Base-by-base conservation (phyloP, 2,329 filamentous ascomycete species). In the Orbilia blumenaviensis region DNA sequence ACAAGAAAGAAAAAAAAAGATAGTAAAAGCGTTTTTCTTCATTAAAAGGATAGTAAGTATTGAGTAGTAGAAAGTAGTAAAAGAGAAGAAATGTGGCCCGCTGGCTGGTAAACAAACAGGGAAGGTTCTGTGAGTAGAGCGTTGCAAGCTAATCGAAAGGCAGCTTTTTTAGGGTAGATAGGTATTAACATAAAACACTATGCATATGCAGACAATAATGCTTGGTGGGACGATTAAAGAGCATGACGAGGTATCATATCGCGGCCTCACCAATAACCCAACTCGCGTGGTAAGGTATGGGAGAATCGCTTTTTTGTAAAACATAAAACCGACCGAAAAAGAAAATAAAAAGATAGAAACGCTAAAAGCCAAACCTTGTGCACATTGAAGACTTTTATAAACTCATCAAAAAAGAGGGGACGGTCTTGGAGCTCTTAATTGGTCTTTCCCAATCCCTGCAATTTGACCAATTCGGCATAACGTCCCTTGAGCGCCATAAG, bases 401-500 rank as follows among this genome's bases (percentile, higher is more conserved):
- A n/a, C n/a, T n/a, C 58, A 58, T 46, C n/a, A 25, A 29, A 66
- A 54, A 48, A 54, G 3, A 23, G 23, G 54, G 25, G 9, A 16
- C 52, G 2, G 10, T 38, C 52, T 54, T 32, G 27, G n/a, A n/a
- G n/a, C 4, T n/a, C 48, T 61, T 78, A 81, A 10, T 81, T 79
- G 60, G 81, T 83, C 84, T 89, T 91, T 80, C 88, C 91, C 80
- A 95, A 83, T 82, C 89, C 92, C 85, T 95, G 92, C 79, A 94
- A 84, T 78, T 91, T 92, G 54, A 94, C 92, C 78, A 95, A 83
- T 84, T 94, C 92, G 8, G 88, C 89, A 81, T 95, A 95, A 54
- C 91, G 86, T 2, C 91, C 91, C 78, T 89, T 89, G 81, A 86
- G 87, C 78, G 85, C 86, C 87, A 92, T 89, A 80, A 94, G 82